Conservation (phyloP, 2,329 filamentous ascomycete genomes). For the Ophiostoma ips region DNA sequence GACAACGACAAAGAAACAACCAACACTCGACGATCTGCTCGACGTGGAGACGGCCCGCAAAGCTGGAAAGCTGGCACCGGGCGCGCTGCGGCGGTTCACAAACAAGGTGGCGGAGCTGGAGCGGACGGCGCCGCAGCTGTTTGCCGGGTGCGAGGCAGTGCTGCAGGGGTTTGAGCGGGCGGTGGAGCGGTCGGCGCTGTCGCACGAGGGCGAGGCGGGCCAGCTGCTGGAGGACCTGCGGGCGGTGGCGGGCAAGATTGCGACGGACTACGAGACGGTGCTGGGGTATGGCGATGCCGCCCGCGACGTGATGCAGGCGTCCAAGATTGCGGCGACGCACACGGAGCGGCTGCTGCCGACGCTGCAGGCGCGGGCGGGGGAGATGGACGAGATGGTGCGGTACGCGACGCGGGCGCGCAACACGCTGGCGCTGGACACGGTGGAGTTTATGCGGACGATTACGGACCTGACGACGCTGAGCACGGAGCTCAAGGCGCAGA, state of each 20-base stretch:
- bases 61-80: constrained; percentile 51
- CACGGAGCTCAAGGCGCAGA: constrained; percentile 55
- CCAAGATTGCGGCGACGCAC: constrained; percentile 49
- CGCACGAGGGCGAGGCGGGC: constrained; percentile 47
- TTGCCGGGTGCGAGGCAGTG: constrained; percentile 45
- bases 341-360: constrained; percentile 48
- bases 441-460: constrained; percentile 69
- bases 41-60: constrained; percentile 59
- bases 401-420: constrained; percentile 55
- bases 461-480: constrained; percentile 67
- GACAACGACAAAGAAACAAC: constrained; percentile 19
- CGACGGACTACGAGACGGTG: constrained; percentile 70
- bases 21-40: constrained; percentile 61
- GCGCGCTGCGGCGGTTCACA: constrained; percentile 45
- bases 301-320: constrained; percentile 44
- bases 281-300: constrained; percentile 52
- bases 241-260: constrained; percentile 72
- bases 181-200: constrained; percentile 37
- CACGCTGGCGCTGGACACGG: constrained; percentile 46
- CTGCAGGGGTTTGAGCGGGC: constrained; percentile 50
- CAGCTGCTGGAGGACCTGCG: constrained; percentile 74
- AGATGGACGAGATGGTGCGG: constrained; percentile 47
- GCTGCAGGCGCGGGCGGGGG: constrained; percentile 38
- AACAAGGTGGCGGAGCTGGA: constrained; percentile 47
- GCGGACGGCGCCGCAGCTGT: constrained; percentile 43